Conservation (phyloP, 495 filamentous ascomycete genomes). For the Penicillium atrosanguineum region DNA sequence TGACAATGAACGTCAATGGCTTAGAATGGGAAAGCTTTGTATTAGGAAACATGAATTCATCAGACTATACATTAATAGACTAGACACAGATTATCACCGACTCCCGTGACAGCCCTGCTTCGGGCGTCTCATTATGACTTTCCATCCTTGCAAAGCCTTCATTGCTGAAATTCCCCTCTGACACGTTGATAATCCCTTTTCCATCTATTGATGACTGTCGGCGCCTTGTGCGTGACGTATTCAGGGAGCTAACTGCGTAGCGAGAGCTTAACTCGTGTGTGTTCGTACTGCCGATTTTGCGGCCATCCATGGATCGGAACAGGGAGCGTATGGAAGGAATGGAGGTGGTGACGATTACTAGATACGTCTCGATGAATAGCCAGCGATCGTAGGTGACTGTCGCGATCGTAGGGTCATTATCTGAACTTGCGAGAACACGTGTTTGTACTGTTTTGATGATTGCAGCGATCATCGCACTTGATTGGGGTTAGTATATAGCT, state of each 20-base stretch:
- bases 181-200: conserved; percentile 11
- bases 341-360: conserved; percentile 34
- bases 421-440: conserved; percentile 21
- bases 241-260: conserved; percentile 3
- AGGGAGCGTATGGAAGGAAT: conserved; percentile 30
- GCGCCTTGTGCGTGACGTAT: conserved; percentile 5
- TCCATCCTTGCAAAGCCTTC: conserved; percentile 9
- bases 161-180: conserved; percentile 9
- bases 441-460: conserved; percentile 31
- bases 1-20: not conserved
- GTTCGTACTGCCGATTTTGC: conserved; percentile 8
- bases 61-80: not conserved
- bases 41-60: not conserved
- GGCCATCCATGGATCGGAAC: conserved; percentile 6
- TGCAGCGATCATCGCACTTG: conserved; percentile 32
- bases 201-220: conserved; percentile 11
- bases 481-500: not conserved
- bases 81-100: conserved; percentile 11
- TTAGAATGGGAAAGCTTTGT: not conserved
- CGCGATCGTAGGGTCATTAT: conserved; percentile 25
- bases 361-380: conserved; percentile 30
- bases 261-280: conserved; percentile 17
- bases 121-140: conserved; percentile 1
- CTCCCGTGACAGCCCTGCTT: conserved; percentile 2
- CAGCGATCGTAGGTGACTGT: conserved; percentile 28